phyloP scores from a whole-genome alignment of 768 basidiomycete genomes.

The Lactarius sanguifluus region DNA sequence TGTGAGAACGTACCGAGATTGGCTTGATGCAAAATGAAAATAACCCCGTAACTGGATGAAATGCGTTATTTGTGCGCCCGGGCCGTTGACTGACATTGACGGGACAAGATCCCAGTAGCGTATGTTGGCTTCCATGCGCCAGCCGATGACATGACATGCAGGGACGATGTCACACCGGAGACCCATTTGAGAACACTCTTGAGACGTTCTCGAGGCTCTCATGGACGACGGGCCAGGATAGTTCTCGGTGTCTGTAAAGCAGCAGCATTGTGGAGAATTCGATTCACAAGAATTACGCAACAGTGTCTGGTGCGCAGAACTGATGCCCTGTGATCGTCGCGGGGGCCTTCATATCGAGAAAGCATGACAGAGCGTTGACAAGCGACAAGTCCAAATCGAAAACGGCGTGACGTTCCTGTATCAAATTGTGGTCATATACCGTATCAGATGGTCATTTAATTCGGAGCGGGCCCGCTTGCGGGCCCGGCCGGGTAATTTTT shows the following conservation, averaged over 20 bases:
- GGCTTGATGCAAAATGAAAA: neutral
- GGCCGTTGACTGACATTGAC: neutral
- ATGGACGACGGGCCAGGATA: neutral
- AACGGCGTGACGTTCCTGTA: no score
- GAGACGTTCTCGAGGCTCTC: neutral
- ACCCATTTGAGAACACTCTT: neutral
- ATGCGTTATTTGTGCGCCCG: neutral
- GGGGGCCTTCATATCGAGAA: neutral
- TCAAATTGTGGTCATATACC: no score
- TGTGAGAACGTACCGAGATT: neutral
- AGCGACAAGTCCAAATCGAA: neutral
- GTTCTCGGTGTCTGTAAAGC: neutral
- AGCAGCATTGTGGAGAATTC: neutral
- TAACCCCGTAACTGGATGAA: neutral
- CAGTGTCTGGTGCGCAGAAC: neutral
- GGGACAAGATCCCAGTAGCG: neutral
- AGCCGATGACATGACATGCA: neutral
- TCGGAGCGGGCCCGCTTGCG: no score
- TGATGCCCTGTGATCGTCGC: neutral
- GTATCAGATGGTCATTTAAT: no score
- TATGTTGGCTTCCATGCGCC: neutral
- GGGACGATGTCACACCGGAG: neutral
- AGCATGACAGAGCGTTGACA: neutral
- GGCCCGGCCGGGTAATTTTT: no score
- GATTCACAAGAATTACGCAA: neutral